Evolutionary conservation across 768 basidiomycete species (phyloP).

Genomic region (Rhizopogon sp.): DNA sequence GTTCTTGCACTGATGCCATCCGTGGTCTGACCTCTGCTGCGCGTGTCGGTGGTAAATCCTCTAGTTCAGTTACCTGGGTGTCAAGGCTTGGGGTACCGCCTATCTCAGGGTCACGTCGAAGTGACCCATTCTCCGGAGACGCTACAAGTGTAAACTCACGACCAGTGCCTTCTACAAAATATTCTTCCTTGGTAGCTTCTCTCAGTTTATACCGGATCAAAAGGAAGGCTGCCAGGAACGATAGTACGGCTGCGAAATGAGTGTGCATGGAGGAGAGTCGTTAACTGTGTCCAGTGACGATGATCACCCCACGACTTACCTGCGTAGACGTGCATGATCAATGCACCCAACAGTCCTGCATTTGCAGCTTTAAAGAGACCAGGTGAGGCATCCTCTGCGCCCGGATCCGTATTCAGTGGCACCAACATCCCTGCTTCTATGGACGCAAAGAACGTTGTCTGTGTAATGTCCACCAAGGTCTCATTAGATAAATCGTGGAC

Average conservation of each 20-base stretch:
- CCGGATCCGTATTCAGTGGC: constrained; percentile 27
- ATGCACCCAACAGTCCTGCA: constrained; percentile 44
- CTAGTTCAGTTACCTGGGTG: background rate
- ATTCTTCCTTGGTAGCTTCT: constrained; percentile 46
- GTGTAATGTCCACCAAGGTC: background rate
- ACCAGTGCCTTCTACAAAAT: constrained; percentile 26
- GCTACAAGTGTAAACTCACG: constrained; percentile 8
- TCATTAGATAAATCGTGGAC: background rate
- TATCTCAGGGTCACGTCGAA: constrained; percentile 10
- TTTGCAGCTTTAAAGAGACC: constrained; percentile 31
- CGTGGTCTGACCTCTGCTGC: background rate
- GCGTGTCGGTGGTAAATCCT: background rate
- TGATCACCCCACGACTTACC: constrained; percentile 27
- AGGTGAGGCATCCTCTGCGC: background rate
- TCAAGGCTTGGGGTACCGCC: background rate
- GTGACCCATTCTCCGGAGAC: constrained; percentile 15
- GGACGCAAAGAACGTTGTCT: constrained; percentile 63
- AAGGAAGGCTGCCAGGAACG: constrained; percentile 54
- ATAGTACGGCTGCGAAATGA: constrained; percentile 28
- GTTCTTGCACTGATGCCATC: constrained; percentile 11
- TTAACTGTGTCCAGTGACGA: constrained; percentile 19
- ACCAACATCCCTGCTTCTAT: constrained; percentile 50
- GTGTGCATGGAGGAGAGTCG: background rate
- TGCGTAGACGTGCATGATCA: constrained; percentile 49
- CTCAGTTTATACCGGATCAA: constrained; percentile 50